phyloP scores from a whole-genome alignment of 2,329 filamentous ascomycete species.

The Paecilomyces niveus region DNA sequence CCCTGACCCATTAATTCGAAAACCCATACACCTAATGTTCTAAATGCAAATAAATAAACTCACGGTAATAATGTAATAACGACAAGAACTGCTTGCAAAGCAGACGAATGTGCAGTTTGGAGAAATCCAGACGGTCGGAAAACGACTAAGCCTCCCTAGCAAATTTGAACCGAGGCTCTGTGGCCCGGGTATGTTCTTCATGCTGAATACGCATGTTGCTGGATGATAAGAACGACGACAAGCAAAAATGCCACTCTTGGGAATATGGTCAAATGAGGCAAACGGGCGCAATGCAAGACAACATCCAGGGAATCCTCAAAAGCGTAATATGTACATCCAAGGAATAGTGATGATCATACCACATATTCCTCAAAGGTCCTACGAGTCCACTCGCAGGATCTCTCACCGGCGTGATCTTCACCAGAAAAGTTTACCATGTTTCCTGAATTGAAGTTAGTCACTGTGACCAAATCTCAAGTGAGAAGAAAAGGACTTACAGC shows the following conservation, averaged over 20 bases:
- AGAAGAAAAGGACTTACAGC: slow-evolving; percentile 46
- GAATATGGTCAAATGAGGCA: neutral
- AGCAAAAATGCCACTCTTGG: neutral
- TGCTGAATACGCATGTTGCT: neutral
- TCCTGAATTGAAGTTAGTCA: slow-evolving; percentile 16
- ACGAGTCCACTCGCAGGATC: neutral
- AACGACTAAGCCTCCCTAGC: neutral
- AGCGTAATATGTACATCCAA: neutral
- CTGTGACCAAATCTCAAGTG: neutral
- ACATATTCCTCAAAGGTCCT: neutral
- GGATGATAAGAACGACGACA: neutral
- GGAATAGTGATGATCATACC: neutral
- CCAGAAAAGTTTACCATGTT: slow-evolving; percentile 21
- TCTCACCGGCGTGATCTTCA: neutral
- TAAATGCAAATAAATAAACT: neutral
- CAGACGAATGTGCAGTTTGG: neutral
- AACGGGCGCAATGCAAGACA: neutral
- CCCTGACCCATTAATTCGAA: neutral
- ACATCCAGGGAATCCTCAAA: neutral
- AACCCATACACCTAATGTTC: neutral
- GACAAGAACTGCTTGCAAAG: neutral
- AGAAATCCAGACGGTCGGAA: neutral
- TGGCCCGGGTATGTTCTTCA: neutral
- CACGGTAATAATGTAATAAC: neutral
- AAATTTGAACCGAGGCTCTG: neutral